phyloP scores from a whole-genome alignment of 495 filamentous ascomycete species.

The Penicillium egyptiacum region DNA sequence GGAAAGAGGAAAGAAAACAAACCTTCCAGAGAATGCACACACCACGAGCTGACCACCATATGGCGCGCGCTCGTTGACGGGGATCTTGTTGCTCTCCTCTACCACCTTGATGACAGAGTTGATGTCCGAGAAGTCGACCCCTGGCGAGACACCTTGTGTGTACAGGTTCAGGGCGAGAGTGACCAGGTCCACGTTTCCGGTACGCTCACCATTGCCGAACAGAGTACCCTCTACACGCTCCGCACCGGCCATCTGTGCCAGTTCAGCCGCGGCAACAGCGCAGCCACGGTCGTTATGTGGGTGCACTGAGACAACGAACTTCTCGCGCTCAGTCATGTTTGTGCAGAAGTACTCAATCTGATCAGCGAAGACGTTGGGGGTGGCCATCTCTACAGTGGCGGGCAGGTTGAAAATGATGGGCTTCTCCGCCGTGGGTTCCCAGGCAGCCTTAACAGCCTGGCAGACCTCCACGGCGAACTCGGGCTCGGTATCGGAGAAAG shows the following conservation, averaged over 20 bases:
- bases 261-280: constrained; percentile 81
- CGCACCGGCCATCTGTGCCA: constrained; percentile 97
- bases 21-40: constrained; percentile 21
- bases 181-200: constrained; percentile 94
- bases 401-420: constrained; percentile 98
- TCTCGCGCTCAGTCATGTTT: constrained; percentile 74
- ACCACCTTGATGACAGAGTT: constrained; percentile 85
- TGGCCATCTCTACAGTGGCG: constrained; percentile 93
- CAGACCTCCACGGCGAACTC: constrained; percentile 85
- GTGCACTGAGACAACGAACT: constrained; percentile 81
- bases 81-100: constrained; percentile 92
- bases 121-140: constrained; percentile 91
- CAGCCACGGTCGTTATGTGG: constrained; percentile 96
- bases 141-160: constrained; percentile 86
- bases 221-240: constrained; percentile 93
- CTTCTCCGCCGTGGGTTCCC: constrained; percentile 78
- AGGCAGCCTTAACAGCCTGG: constrained; percentile 93
- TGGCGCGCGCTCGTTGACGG: constrained; percentile 82
- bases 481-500: constrained; percentile 86
- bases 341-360: constrained; percentile 95
- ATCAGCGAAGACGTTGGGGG: constrained; percentile 95
- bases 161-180: constrained; percentile 95
- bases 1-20: not conserved
- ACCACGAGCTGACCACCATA: constrained; percentile 70
- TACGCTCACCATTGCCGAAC: constrained; percentile 94